Base-by-base conservation (phyloP, 495 filamentous ascomycete species). In the Oleoguttula mirabilis region DNA sequence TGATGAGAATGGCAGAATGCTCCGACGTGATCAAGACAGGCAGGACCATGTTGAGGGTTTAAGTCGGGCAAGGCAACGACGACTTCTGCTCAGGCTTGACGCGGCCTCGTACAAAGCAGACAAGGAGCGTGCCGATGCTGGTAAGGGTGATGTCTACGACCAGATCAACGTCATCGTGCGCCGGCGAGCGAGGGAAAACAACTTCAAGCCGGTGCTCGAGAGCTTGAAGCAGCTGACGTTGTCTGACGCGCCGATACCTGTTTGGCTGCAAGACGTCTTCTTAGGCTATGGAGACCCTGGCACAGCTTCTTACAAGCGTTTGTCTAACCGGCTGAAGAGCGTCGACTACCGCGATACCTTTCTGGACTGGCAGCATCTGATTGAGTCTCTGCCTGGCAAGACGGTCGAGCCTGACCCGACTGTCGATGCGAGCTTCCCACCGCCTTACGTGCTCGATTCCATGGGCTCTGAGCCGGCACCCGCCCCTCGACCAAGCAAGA, bases 201-300 rank as follows among this genome's bases (percentile, higher is more conserved):
- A 96, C 59, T 99, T 95, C 73, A 95, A 85, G 55, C 78, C 87
- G 8, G 79, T 96, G 15, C 67, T 99, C 14, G 82, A 94, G 45
- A 93, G 87, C 0, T 90, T 99, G 56, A 79, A 79, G 54, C 82
- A 77, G 36, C 73, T 99, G 20, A 79, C 84, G 3, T 70, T 94
- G 21, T 84, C 87, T 2, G 33, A 31, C 6, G 76, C 92, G 19
- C 78, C 84, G 6, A 72, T 94, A 30, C 86, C 92, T 2, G 72
- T 80, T 10, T 99, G 90, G 90, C 66, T 99, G 22, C 84, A 93
- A 54, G 90, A 96, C 41, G 88, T 95, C 5, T 96, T 99, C 64
- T 71, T 99, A 12, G 90, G 90, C 5, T 94, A 88, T 64, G 90
- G 92, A 19, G 86, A 96, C 60, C 88, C 90, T 25, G 73, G 84